phyloP scores from a whole-genome alignment of 208 protist genomes.

The Vickermania spadyakhi region DNA sequence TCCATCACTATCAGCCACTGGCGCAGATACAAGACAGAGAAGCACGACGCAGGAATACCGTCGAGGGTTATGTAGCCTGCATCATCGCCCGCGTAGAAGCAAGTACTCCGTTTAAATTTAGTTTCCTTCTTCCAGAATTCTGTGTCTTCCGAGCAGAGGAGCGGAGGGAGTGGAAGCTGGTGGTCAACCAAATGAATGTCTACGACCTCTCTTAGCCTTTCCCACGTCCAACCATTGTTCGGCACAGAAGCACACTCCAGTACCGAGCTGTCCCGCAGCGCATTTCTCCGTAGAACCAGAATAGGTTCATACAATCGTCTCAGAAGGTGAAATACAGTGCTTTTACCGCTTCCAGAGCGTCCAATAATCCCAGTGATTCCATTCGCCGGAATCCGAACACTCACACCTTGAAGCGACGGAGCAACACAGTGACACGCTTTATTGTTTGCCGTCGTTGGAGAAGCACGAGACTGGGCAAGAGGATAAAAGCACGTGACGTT shows the following conservation, averaged over 20 bases:
- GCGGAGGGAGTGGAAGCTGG: background rate
- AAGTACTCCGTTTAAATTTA: no score
- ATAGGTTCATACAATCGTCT: slow-evolving; percentile 20
- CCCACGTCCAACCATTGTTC: background rate
- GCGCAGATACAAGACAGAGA: slow-evolving; percentile 41
- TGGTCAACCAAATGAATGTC: background rate
- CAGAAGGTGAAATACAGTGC: slow-evolving; percentile 10
- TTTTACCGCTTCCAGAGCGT: background rate
- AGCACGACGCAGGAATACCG: slow-evolving; percentile 40
- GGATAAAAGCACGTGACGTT: background rate
- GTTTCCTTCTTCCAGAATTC: no score
- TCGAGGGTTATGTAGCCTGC: slow-evolving; percentile 23
- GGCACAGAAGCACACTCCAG: background rate
- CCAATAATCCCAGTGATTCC: background rate
- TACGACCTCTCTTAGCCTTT: background rate
- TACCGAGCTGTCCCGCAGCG: background rate
- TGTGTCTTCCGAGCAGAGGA: background rate
- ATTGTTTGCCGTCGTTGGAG: no score
- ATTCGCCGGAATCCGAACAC: background rate
- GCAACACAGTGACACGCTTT: background rate
- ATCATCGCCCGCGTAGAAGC: background rate
- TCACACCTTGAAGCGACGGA: background rate
- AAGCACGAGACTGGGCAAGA: background rate
- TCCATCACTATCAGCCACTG: slow-evolving; percentile 33
- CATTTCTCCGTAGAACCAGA: slow-evolving; percentile 3